Conservation (phyloP, 768 basidiomycete species). For the Boletus subcaerulescens region DNA sequence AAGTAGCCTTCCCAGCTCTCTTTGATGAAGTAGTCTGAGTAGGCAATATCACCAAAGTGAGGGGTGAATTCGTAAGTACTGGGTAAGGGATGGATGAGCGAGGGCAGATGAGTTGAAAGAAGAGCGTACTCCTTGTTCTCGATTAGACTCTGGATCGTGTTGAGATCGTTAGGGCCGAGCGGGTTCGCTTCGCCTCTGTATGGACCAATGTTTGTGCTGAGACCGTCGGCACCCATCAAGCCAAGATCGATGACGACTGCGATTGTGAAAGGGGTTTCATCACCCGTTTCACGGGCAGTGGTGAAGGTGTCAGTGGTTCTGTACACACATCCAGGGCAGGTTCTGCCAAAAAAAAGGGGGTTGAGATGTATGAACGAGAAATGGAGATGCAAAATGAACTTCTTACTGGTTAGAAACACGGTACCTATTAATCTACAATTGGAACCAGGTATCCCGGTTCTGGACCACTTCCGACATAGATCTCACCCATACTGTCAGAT, state of each 20-base stretch:
- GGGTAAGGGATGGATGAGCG: background rate
- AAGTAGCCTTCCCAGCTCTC: conserved; percentile 33
- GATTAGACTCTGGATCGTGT: conserved; percentile 30
- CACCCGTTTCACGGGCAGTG: conserved; percentile 20
- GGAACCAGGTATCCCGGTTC: too few relatives aligned
- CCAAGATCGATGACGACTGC: conserved; percentile 28
- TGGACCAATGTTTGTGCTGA: conserved; percentile 29
- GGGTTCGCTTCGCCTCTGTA: conserved; percentile 18
- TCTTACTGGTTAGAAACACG: conserved; percentile 23
- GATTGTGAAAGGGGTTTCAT: conserved; percentile 18
- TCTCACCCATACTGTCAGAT: too few relatives aligned
- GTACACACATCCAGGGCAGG: conserved; percentile 13
- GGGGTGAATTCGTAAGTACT: conserved; percentile 27
- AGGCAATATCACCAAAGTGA: conserved; percentile 26
- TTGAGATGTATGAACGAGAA: background rate
- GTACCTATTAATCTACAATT: conserved; percentile 7
- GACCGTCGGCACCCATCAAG: conserved; percentile 27
- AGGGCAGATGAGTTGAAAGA: background rate
- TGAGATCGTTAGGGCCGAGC: conserved; percentile 25
- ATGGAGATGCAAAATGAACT: background rate
- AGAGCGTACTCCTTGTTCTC: conserved; percentile 25
- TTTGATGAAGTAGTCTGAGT: conserved; percentile 28
- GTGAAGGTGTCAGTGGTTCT: conserved; percentile 20
- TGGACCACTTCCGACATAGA: too few relatives aligned
- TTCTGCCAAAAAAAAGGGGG: too few relatives aligned